These are phyloP conservation scores for Blastomyces percursus DNA, from an alignment of 2,329 filamentous ascomycete species.

Conservation along the genomic window DNA sequence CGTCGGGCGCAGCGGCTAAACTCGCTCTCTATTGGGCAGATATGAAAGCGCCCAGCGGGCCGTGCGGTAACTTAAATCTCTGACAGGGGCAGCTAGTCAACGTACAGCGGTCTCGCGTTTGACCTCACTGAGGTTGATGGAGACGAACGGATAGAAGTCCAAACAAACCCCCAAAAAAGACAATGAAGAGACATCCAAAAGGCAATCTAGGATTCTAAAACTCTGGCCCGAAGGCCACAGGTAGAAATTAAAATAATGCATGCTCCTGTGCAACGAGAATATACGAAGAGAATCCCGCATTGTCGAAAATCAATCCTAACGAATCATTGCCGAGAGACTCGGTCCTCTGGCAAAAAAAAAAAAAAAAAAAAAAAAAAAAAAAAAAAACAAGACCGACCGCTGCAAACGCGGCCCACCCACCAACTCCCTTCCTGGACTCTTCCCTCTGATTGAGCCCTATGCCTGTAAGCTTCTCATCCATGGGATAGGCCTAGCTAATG, in stretches of 20 bases:
- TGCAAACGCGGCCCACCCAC: neutral
- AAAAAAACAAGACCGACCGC: neutral
- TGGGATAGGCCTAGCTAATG: too few species aligned
- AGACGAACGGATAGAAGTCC: neutral
- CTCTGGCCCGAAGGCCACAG: neutral
- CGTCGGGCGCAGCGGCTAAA: neutral
- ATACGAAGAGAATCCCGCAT: neutral
- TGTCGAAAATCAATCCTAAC: neutral
- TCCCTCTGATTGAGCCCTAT: neutral
- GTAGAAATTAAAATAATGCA: neutral
- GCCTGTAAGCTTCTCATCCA: neutral
- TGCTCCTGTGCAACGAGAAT: neutral
- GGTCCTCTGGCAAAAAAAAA: neutral
- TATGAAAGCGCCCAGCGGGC: neutral
- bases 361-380: neutral
- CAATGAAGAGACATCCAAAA: neutral
- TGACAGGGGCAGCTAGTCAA: neutral
- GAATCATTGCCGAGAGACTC: neutral
- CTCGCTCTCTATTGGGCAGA: neutral
- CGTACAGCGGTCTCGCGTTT: neutral
- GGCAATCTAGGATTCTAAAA: neutral
- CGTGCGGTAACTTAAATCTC: slow-evolving; percentile 6
- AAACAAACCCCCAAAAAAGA: neutral
- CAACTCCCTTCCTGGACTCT: too few species aligned
- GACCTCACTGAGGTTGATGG: neutral